Evolutionary conservation across 768 basidiomycete genomes (phyloP).

Genomic region (Naganishia antarctica): DNA sequence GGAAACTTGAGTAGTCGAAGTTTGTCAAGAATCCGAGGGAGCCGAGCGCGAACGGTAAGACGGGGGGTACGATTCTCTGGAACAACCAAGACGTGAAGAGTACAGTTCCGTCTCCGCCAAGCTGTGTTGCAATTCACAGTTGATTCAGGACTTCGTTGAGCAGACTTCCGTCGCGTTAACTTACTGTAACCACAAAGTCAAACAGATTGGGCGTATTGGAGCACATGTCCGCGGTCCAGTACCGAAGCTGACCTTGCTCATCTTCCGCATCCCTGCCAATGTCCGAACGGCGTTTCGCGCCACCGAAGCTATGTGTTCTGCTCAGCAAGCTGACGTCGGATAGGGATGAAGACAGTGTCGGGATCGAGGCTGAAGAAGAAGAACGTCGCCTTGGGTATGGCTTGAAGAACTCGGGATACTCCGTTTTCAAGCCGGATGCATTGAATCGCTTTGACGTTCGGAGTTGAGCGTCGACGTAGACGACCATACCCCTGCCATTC

Average conservation of each 20-base stretch:
- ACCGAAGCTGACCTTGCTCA: slow-evolving; percentile 86
- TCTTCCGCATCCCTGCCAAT: slow-evolving; percentile 28
- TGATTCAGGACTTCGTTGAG: no score
- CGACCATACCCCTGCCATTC: slow-evolving; percentile 62
- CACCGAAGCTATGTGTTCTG: slow-evolving; percentile 28
- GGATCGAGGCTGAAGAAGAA: slow-evolving; percentile 52
- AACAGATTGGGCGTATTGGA: slow-evolving; percentile 82
- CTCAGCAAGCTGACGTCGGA: slow-evolving; percentile 39
- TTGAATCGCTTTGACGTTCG: slow-evolving; percentile 86
- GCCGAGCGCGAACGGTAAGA: slow-evolving; percentile 92
- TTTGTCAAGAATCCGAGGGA: slow-evolving; percentile 97
- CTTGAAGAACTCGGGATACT: slow-evolving; percentile 80
- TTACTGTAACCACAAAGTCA: slow-evolving; percentile 93
- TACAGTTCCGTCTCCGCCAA: slow-evolving; percentile 97
- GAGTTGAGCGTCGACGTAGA: slow-evolving; percentile 93
- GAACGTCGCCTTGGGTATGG: slow-evolving; percentile 71
- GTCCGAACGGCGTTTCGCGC: slow-evolving; percentile 28
- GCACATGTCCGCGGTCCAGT: slow-evolving; percentile 98
- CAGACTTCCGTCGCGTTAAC: no score
- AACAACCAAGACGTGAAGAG: slow-evolving; percentile 99
- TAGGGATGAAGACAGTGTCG: slow-evolving; percentile 58
- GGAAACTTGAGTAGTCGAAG: slow-evolving; percentile 88
- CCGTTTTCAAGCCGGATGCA: slow-evolving; percentile 75
- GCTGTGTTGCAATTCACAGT: no score
- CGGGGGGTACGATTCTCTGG: slow-evolving; percentile 96